Conservation (phyloP, 306 rosid genomes). For the Abrus precatorius region DNA sequence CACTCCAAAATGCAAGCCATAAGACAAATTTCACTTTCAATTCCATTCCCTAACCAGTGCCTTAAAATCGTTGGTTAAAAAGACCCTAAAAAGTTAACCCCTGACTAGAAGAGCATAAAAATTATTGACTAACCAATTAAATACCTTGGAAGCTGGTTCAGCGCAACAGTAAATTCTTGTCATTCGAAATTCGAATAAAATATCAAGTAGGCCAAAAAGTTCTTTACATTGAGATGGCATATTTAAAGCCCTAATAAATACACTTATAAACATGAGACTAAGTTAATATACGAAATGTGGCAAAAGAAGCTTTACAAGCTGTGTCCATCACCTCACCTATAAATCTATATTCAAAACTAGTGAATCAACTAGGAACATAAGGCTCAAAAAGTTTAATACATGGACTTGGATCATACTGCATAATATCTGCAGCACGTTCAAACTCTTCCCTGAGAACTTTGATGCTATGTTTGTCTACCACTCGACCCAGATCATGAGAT, state of each 20-base stretch:
- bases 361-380: slow-evolving; percentile 57
- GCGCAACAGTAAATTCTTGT: slow-evolving; percentile 20
- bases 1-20: no score
- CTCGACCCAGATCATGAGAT: slow-evolving; percentile 96
- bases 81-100: background rate
- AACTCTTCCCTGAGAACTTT: slow-evolving; percentile 94
- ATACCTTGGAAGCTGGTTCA: background rate
- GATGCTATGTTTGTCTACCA: slow-evolving; percentile 90
- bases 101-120: background rate
- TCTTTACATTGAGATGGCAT: slow-evolving; percentile 44
- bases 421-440: slow-evolving; percentile 87
- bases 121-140: background rate
- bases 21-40: no score
- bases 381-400: slow-evolving; percentile 88
- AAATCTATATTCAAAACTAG: slow-evolving; percentile 45
- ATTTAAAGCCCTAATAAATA: slow-evolving; percentile 41
- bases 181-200: slow-evolving; percentile 19
- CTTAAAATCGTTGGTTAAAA: no score
- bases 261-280: slow-evolving; percentile 52
- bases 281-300: slow-evolving; percentile 24
- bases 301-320: slow-evolving; percentile 53
- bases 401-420: slow-evolving; percentile 87
- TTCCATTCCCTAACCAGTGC: no score
- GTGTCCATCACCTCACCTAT: slow-evolving; percentile 48
- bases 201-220: slow-evolving; percentile 41